Evolutionary conservation across 345 rosid species (phyloP), one percentile per base, ranked within the genome.

Genomic region (Melaleuca alternifolia): DNA sequence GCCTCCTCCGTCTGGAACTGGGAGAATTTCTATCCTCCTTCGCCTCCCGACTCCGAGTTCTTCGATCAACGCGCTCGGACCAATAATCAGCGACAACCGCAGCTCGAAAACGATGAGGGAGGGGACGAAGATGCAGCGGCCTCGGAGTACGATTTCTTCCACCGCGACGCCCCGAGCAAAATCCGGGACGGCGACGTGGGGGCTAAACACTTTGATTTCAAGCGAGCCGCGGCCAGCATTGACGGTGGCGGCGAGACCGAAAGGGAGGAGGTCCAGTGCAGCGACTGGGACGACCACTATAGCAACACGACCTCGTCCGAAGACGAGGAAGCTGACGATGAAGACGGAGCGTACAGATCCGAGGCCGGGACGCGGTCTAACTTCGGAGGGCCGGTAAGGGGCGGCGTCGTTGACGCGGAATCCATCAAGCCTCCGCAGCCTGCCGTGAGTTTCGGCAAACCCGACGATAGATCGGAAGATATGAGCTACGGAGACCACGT

Each of bases 1-100:
- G 87, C 98, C 5, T 97, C 99, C 81, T 97, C 99, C 6, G 93
- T 93, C 0, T 97, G 99, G 99, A 95, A 97, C 88, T 97, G 99
- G 99, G 99, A 97, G 85, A 95, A 96, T 85, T 95, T 96, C 86
- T 92, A 90, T 85, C 99, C 99, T 89, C 99, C 99, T 2, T 97
- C 99, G 0, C 99, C 99, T 51, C 99, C 99, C 0, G 97, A 92
- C 89, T 97, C 99, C 24, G 99, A 96, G 20, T 96, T 87, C 92
- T 96, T 95, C 89, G 86, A 92, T 26, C 89, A 76, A 50, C 94
- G 92, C 86, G 85, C 89, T 44, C 95, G 88, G 46, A 87, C 54
- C 87, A n/a, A 83, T 14, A 52, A 59, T 61, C 86, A 77, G 7
- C 90, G 86, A 4, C 86, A 86, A 26, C 90, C 54, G 16, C 79